Base-by-base conservation (phyloP, 2,329 filamentous ascomycete genomes). In the Trichophyton schoenleinii region DNA sequence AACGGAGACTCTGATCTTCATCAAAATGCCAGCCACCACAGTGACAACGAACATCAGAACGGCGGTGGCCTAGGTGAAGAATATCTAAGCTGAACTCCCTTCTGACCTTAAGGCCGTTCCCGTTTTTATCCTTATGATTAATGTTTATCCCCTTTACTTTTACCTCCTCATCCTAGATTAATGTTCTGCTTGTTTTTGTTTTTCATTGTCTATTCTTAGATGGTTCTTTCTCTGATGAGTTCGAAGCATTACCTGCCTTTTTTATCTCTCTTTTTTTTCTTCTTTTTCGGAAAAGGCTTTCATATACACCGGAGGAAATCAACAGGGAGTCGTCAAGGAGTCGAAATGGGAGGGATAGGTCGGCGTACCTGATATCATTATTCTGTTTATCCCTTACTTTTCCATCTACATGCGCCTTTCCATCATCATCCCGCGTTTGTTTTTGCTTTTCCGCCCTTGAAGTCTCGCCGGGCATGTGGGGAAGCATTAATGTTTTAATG, bases 31-130 rank as follows among this genome's bases (percentile, higher is more conserved):
- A 68, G 62, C 61, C 68, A 64, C 31, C 65, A 64, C 34, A 62
- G 61, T 13, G 69, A 70, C 48, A 64, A 66, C 55, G 67, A 68
- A 22, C 65, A 66, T 58, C 25, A 18, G 11, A 38, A 65, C 61
- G 13, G 65, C 34, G 62, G 61, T 53, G 63, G 58, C 53, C 63
- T 68, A 42, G 68, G 66, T 60, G 68, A 70, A 60, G 68, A 69
- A 49, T 68, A 69, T 59, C 62, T 68, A 58, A 67, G 60, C 42
- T 65, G 57, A 63, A 58, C 48, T 46, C 25, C 15, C n/a, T 6
- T 55, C 18, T 2, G 34, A 34, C 3, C 28, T 55, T 3, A n/a
- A 20, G 28, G 18, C n/a, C 5, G 11, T 31, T 34, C n/a, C 13
- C 9, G 15, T 31, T 34, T 18, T 31, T 44, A 15, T 28, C 18